These are phyloP conservation scores for Babesia gibsoni DNA, from an alignment of 169 alveolate genomes.

Conservation along the genomic window DNA sequence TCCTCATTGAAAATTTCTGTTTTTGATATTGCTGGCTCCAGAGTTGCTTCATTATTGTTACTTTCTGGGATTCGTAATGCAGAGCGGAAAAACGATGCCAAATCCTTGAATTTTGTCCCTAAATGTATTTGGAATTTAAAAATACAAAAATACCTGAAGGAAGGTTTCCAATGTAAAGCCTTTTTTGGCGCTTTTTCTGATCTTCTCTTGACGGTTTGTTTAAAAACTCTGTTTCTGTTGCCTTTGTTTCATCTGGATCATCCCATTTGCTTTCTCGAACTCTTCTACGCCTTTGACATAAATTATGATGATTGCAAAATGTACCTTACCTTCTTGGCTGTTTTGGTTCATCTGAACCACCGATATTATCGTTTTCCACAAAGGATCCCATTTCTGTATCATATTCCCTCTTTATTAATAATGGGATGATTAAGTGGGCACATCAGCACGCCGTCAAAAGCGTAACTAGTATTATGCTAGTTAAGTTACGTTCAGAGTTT, in stretches of 20 bases:
- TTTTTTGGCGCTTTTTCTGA: constrained; percentile 64
- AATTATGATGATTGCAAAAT: neutral
- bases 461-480: no score
- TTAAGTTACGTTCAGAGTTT: no score
- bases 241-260: constrained; percentile 26
- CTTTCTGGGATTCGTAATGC: constrained; percentile 59
- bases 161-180: constrained; percentile 74
- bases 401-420: no score
- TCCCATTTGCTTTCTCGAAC: constrained; percentile 63
- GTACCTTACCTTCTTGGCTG: constrained; percentile 10
- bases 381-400: no score
- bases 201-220: constrained; percentile 62
- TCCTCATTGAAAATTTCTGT: constrained; percentile 75
- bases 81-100: constrained; percentile 65
- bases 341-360: neutral
- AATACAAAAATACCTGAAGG: constrained; percentile 56
- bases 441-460: no score
- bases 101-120: constrained; percentile 67
- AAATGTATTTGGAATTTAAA: neutral
- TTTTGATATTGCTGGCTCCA: constrained; percentile 63
- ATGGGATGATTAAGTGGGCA: no score
- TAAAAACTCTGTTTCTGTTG: constrained; percentile 18
- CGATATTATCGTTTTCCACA: neutral
- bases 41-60: constrained; percentile 22
- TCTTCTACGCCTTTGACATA: constrained; percentile 30